Conservation (phyloP, 768 basidiomycete genomes). For the Saitozyma podzolica region DNA sequence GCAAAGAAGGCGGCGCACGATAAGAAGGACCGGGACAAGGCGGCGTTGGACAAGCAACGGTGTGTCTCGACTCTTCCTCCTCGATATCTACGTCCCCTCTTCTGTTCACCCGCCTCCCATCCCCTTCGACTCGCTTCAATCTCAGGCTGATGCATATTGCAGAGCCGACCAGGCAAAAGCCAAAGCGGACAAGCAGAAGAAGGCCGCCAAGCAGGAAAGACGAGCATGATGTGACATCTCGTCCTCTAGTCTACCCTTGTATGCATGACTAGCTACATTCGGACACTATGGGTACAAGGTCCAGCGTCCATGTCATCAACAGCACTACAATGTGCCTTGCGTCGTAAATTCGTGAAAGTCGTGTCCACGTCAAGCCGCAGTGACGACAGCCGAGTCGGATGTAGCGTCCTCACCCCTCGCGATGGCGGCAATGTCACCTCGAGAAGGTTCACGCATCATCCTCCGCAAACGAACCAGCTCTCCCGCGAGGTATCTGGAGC, state of each 20-base stretch:
- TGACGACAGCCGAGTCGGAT: too few relatives aligned
- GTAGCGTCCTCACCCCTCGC: neutral
- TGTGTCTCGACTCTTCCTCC: too few relatives aligned
- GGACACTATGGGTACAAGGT: too few relatives aligned
- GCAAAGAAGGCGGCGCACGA: constrained; percentile 33
- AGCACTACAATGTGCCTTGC: too few relatives aligned
- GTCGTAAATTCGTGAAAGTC: too few relatives aligned
- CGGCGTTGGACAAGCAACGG: constrained; percentile 50
- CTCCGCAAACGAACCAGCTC: constrained; percentile 7
- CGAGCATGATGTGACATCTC: constrained; percentile 24
- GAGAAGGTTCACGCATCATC: constrained; percentile 3
- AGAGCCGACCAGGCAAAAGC: constrained; percentile 50
- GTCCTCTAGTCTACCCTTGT: too few relatives aligned
- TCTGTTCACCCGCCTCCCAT: too few relatives aligned
- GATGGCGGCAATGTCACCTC: neutral
- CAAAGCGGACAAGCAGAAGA: constrained; percentile 52
- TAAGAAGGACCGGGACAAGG: constrained; percentile 45
- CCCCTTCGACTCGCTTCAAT: neutral
- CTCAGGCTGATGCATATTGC: constrained; percentile 1
- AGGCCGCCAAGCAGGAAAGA: constrained; percentile 49
- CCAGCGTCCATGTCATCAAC: too few relatives aligned
- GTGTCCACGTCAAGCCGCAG: too few relatives aligned
- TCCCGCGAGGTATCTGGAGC: constrained; percentile 1
- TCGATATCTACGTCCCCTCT: too few relatives aligned
- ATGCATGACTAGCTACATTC: too few relatives aligned